Evolutionary conservation across 164 flowering plant genomes (phyloP).

Genomic region (Piper betle): DNA sequence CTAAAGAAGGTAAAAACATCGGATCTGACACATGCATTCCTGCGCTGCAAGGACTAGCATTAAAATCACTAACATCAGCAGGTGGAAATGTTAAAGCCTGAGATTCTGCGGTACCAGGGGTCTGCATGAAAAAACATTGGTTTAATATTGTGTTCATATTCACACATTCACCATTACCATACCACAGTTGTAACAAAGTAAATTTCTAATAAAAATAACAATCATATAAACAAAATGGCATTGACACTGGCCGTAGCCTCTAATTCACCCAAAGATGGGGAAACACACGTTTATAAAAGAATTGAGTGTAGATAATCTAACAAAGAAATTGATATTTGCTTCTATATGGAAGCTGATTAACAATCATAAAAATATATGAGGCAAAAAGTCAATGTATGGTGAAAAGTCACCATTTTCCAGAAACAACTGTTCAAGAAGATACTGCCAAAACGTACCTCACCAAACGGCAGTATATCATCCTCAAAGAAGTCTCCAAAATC

Average conservation of each 20-base stretch:
- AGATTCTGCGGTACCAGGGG: constrained; percentile 93
- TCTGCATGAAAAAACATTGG: constrained; percentile 33
- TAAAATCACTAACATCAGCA: constrained; percentile 58
- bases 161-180: background rate
- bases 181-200: background rate
- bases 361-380: background rate
- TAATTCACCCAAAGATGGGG: too few species aligned
- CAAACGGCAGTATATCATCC: constrained; percentile 72
- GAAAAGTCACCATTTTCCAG: background rate
- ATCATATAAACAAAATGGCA: too few species aligned
- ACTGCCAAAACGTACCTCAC: constrained; percentile 52
- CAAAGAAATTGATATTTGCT: too few species aligned
- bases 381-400: background rate
- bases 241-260: too few species aligned
- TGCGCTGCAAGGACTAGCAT: constrained; percentile 53
- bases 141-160: too few species aligned
- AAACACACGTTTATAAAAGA: too few species aligned
- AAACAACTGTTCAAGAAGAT: background rate
- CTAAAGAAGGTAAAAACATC: constrained; percentile 47
- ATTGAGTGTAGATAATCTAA: too few species aligned
- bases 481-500: constrained; percentile 94
- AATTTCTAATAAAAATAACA: too few species aligned
- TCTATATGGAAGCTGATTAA: too few species aligned
- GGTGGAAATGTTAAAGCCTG: constrained; percentile 56
- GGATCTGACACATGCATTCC: constrained; percentile 73